Evolutionary conservation across 768 basidiomycete genomes (phyloP), one percentile per base, ranked within the genome.

Genomic region (Serpula lacrymans): DNA sequence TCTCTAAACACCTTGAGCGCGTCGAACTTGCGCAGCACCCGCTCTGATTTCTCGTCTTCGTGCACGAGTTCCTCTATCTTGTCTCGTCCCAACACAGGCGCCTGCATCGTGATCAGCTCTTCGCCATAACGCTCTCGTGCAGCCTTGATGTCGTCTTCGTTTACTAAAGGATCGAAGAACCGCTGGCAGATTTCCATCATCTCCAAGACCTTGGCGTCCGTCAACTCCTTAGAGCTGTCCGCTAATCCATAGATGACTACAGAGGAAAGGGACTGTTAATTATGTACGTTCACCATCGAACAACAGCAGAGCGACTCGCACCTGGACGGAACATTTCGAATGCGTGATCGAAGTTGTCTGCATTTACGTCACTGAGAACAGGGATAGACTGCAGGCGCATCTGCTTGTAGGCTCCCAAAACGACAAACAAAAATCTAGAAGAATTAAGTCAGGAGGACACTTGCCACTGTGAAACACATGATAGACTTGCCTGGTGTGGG

Each of bases 351-450:
- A 80, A 85, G 50, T 80, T 84, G 51, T 81, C 77, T 52, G 83
- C 81, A 42, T 80, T 70, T 20, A 85, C 70, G 45, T 85, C 82
- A 2, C 68, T 74, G 25, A 85, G 66, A 21, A 83, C 69, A 46
- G 74, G 70, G 8, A 60, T 63, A 26, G 65, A 66, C 51, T 84
- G 80, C 3, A 79, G 70, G 14, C 77, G 75, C 39, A 85, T 82
- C 49, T 84, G 82, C 58, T 82, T 84, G 58, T 83, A 84, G 47
- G 81, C 80, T 47, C 80, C 82, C n/a, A 84, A 62, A 18, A 82
- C 81, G 16, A 84, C 81, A 10, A 85, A 70, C 50, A 82, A 75
- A 50, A 84, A 83, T 49, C 79, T 82, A 25, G 13, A 21, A 37
- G 12, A 12, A 5, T 2, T 1, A 32, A 29, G 6, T 10, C 7